Conservation (phyloP, 768 basidiomycete species). For the Podaxis pistillaris region DNA sequence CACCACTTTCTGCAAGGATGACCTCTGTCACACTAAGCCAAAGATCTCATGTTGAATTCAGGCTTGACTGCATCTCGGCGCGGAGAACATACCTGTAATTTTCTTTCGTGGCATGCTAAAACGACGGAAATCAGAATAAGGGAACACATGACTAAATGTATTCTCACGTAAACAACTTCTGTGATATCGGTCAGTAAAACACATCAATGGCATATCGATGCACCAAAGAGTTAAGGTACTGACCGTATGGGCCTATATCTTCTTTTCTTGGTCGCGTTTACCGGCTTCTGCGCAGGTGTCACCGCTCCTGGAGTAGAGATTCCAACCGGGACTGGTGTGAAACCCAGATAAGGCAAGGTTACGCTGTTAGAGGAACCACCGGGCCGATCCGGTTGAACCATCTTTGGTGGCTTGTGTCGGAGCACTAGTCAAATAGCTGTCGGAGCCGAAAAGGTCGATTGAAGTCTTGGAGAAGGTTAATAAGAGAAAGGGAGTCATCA, state of each 20-base stretch:
- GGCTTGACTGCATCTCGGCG: not conserved
- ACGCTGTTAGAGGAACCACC: not conserved
- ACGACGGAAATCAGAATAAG: not conserved
- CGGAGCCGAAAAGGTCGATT: not conserved
- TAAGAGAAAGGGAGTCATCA: not conserved
- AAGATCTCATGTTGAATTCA: not conserved
- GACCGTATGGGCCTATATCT: slow-evolving; percentile 19
- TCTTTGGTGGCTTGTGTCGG: not conserved
- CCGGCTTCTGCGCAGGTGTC: not conserved
- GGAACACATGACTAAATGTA: not conserved
- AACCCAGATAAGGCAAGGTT: slow-evolving; percentile 3
- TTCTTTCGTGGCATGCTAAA: slow-evolving; percentile 20
- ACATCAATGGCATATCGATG: not conserved
- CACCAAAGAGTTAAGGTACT: too few species aligned
- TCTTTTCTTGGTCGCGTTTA: slow-evolving; percentile 12
- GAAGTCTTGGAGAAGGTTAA: not conserved
- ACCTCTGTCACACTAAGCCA: slow-evolving; percentile 17
- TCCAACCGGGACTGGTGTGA: not conserved
- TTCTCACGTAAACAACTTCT: slow-evolving; percentile 20
- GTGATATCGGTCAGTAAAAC: not conserved
- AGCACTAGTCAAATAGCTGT: not conserved
- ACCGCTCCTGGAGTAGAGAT: not conserved
- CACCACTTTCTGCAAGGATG: slow-evolving; percentile 21
- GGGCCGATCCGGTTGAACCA: not conserved
- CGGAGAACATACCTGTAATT: slow-evolving; percentile 17